Conservation (phyloP, 345 rosid genomes). For the Camelina neglecta region DNA sequence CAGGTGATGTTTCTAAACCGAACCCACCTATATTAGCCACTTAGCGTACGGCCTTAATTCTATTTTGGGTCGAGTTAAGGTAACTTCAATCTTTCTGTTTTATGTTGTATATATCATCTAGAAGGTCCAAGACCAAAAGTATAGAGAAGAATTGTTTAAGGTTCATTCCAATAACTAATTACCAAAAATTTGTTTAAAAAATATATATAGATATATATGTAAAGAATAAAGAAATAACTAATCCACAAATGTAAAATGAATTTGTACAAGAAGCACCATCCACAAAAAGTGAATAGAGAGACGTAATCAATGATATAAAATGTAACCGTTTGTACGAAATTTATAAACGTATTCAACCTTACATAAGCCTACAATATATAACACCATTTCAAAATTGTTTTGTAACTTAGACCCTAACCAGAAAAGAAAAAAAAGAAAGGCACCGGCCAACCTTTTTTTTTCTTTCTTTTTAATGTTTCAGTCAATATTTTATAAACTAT, state of each 20-base stretch:
- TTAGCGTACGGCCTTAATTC: not conserved
- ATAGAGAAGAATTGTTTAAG: not conserved
- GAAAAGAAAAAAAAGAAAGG: too few relatives aligned
- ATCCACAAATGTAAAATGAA: not conserved
- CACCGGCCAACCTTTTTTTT: not conserved
- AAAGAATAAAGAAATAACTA: too few relatives aligned
- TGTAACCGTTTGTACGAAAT: too few relatives aligned
- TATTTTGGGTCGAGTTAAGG: slow-evolving; percentile 14
- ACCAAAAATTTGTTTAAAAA: not conserved
- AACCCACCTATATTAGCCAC: not conserved
- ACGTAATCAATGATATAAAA: too few relatives aligned
- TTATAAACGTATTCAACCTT: not conserved
- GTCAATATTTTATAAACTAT: not conserved
- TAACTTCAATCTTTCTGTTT: not conserved
- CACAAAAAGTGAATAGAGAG: not conserved
- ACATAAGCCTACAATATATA: too few relatives aligned
- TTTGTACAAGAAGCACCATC: not conserved
- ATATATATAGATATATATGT: not conserved
- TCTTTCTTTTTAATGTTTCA: not conserved
- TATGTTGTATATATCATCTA: not conserved
- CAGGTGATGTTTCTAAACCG: slow-evolving; percentile 7
- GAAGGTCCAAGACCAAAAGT: not conserved
- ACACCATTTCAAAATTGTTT: too few relatives aligned
- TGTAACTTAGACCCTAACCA: not conserved
- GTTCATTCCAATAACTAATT: not conserved